Conservation (phyloP, 23 red algal genomes). For the Gracilaria caudata region DNA sequence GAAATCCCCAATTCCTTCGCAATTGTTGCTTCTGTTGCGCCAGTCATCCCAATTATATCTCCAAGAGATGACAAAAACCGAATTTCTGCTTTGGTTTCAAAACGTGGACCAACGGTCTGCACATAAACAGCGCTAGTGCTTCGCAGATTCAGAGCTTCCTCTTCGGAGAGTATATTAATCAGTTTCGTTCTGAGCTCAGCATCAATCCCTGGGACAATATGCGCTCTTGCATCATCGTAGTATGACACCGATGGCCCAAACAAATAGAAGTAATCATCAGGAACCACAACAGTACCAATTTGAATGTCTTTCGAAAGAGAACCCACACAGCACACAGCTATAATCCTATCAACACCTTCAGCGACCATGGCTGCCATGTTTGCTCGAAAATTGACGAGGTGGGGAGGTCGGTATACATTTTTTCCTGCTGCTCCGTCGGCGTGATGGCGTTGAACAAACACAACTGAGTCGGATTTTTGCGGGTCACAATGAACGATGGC, state of each 20-base stretch:
- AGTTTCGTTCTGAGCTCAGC: constrained; percentile 41
- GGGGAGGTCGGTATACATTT: constrained; percentile 78
- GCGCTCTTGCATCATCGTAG: constrained; percentile 85
- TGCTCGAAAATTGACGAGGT: constrained; percentile 80
- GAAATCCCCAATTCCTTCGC: constrained; percentile 75
- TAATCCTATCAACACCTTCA: constrained; percentile 41
- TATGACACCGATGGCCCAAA: constrained; percentile 63
- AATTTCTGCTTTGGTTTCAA: constrained; percentile 97
- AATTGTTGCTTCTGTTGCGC: constrained; percentile 84
- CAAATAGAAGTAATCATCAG: constrained; percentile 87
- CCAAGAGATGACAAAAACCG: constrained; percentile 72
- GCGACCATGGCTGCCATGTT: constrained; percentile 75
- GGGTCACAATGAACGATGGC: constrained; percentile 67
- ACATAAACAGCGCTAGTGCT: constrained; percentile 74
- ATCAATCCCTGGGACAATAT: constrained; percentile 88
- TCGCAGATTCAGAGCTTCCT: not conserved
- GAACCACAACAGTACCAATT: constrained; percentile 80
- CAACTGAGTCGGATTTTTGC: not conserved
- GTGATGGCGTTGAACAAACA: constrained; percentile 98
- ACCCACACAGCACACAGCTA: constrained; percentile 94
- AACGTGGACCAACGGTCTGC: constrained; percentile 93
- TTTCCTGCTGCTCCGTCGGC: constrained; percentile 67
- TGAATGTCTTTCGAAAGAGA: constrained; percentile 65
- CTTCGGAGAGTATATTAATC: constrained; percentile 24
- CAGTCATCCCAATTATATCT: constrained; percentile 97